A percentile compares a stretch with the other conserved stretches of the same genome.
Evolutionary conservation across 352 stramenopile genomes (phyloP).

Genomic region (Albugo laibachii): DNA sequence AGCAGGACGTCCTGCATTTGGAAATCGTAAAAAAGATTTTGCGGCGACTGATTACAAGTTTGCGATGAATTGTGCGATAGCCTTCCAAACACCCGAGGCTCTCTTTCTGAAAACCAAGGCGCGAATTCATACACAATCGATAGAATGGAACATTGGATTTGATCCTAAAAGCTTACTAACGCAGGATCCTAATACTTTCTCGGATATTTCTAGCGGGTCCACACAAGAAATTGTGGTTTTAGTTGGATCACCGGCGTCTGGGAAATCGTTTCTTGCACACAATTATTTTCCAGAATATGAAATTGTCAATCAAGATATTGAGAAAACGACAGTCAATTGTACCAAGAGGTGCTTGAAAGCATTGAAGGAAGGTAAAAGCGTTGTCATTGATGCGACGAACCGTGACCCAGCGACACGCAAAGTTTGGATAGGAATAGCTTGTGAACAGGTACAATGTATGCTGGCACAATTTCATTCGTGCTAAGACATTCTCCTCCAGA

Average conservation of each 20-base stretch:
- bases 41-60: constrained; percentile 78
- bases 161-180: constrained; percentile 17
- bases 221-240: constrained; percentile 53
- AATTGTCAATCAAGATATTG: constrained; percentile 68
- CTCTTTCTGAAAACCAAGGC: constrained; percentile 59
- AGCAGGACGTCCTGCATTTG: constrained; percentile 45
- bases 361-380: constrained; percentile 36
- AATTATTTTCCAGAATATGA: constrained; percentile 29
- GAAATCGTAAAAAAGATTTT: constrained; percentile 60
- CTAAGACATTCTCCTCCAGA: constrained; percentile 9
- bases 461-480: neutral
- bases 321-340: constrained; percentile 63
- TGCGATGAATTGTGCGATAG: constrained; percentile 60
- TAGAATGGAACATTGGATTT: constrained; percentile 58
- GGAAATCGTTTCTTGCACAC: constrained; percentile 41
- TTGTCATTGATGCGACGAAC: constrained; percentile 79
- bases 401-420: constrained; percentile 29
- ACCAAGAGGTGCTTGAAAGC: constrained; percentile 31
- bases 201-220: neutral
- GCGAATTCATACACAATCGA: constrained; percentile 38
- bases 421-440: constrained; percentile 53
- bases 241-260: constrained; percentile 46
- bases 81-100: constrained; percentile 67
- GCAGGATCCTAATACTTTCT: neutral
- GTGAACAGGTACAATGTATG: constrained; percentile 23